These are phyloP conservation scores for Podila clonocystis DNA, from an alignment of 192 early-diverging fungal species.

Conservation along the genomic window DNA sequence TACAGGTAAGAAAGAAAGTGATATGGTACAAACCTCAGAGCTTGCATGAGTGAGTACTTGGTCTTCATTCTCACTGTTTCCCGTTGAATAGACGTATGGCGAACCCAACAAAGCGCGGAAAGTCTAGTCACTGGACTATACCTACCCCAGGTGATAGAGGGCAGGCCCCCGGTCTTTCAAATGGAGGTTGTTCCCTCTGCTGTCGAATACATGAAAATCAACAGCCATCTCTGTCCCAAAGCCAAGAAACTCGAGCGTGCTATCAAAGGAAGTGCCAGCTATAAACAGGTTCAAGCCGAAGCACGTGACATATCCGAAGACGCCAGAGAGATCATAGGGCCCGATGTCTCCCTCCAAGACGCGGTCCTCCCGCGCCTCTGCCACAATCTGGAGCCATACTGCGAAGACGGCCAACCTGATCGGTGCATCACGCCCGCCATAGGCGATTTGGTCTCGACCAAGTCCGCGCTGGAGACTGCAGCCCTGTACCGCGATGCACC, in stretches of 20 bases:
- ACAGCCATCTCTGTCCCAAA: constrained; percentile 6
- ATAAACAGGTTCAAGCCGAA: neutral
- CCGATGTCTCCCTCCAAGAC: neutral
- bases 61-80: neutral
- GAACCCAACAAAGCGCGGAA: constrained; percentile 24
- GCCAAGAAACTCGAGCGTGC: neutral
- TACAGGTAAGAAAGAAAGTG: constrained; percentile 11
- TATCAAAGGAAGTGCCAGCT: neutral
- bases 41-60: neutral
- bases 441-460: neutral
- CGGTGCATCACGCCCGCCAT: neutral
- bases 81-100: constrained; percentile 10
- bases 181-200: constrained; percentile 1
- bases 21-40: neutral
- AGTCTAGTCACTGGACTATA: constrained; percentile 28
- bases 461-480: neutral
- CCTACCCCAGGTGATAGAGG: neutral
- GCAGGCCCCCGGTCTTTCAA: neutral
- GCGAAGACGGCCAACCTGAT: neutral
- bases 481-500: constrained; percentile 5
- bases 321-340: neutral
- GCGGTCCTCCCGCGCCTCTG: constrained; percentile 12
- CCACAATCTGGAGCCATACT: neutral
- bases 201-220: constrained; percentile 18
- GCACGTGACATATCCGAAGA: neutral